Percentiles rank a stretch among this genome's conserved stretches.
Evolutionary conservation across 768 basidiomycete species (phyloP).

Genomic region (Leccinum sublutescens): DNA sequence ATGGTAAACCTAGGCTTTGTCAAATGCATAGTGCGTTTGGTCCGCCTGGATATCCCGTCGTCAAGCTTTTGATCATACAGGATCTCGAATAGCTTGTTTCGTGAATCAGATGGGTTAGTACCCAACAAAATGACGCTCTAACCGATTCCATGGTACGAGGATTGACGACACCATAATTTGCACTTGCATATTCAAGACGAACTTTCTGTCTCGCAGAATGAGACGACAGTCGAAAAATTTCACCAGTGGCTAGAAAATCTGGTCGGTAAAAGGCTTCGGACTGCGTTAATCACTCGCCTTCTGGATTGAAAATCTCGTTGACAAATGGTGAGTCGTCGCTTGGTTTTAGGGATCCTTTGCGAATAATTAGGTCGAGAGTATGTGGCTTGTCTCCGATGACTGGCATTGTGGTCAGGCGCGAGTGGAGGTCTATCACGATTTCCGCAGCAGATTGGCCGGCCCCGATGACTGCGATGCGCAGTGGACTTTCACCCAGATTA

Average conservation of each 20-base stretch:
- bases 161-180: slow-evolving; percentile 57
- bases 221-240: slow-evolving; percentile 38
- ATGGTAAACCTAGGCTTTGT: slow-evolving; percentile 35
- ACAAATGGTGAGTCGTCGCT: slow-evolving; percentile 54
- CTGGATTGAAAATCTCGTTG: slow-evolving; percentile 56
- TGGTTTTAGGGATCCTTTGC: slow-evolving; percentile 48
- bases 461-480: slow-evolving; percentile 46
- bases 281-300: slow-evolving; percentile 28
- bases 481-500: slow-evolving; percentile 21
- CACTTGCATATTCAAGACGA: slow-evolving; percentile 44
- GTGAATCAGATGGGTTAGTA: neutral
- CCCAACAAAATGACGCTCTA: slow-evolving; percentile 11
- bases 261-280: neutral
- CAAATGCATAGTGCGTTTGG: slow-evolving; percentile 9
- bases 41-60: slow-evolving; percentile 39
- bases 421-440: slow-evolving; percentile 44
- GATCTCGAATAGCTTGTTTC: slow-evolving; percentile 44
- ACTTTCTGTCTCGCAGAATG: slow-evolving; percentile 36
- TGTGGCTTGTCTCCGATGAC: slow-evolving; percentile 29
- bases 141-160: slow-evolving; percentile 44
- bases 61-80: slow-evolving; percentile 52
- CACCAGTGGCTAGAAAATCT: slow-evolving; percentile 37
- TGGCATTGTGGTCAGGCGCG: slow-evolving; percentile 36
- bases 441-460: slow-evolving; percentile 50
- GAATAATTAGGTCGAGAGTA: slow-evolving; percentile 49